These are phyloP conservation scores for Monosporozyma yasuniensis DNA, from an alignment of 805 yeast genomes.

Conservation along the genomic window DNA sequence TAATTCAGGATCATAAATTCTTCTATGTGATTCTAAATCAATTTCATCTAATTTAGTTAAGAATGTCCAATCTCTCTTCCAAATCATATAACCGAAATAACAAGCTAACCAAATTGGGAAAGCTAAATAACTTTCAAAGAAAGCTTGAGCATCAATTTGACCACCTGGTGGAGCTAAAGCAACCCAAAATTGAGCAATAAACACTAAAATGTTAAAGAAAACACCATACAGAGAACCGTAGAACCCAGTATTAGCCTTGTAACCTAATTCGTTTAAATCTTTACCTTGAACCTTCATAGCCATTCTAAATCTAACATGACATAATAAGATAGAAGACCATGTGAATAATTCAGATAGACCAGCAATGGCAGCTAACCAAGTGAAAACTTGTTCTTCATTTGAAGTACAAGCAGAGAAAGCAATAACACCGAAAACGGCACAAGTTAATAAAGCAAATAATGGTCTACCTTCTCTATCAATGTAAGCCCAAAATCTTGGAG, in stretches of 20 bases:
- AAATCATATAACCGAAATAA: constrained; percentile 45
- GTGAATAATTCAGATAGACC: constrained; percentile 51
- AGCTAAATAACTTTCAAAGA: constrained; percentile 49
- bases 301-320: constrained; percentile 46
- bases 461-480: constrained; percentile 56
- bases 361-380: constrained; percentile 52
- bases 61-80: constrained; percentile 30
- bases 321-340: constrained; percentile 46
- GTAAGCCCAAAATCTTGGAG: constrained; percentile 45
- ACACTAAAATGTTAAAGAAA: constrained; percentile 38
- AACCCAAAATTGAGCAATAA: constrained; percentile 55
- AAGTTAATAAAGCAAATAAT: constrained; percentile 41
- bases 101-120: constrained; percentile 35
- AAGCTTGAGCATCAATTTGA: constrained; percentile 30
- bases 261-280: constrained; percentile 40
- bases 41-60: constrained; percentile 31
- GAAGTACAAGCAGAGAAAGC: constrained; percentile 51
- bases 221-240: constrained; percentile 46
- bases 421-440: constrained; percentile 46
- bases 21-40: constrained; percentile 38
- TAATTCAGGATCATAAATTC: constrained; percentile 32
- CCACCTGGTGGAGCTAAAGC: constrained; percentile 42
- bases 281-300: constrained; percentile 46
- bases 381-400: constrained; percentile 44
- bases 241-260: constrained; percentile 40